These are phyloP conservation scores for Pleurotus tuber-regium DNA, from an alignment of 768 basidiomycete genomes.

Conservation along the genomic window DNA sequence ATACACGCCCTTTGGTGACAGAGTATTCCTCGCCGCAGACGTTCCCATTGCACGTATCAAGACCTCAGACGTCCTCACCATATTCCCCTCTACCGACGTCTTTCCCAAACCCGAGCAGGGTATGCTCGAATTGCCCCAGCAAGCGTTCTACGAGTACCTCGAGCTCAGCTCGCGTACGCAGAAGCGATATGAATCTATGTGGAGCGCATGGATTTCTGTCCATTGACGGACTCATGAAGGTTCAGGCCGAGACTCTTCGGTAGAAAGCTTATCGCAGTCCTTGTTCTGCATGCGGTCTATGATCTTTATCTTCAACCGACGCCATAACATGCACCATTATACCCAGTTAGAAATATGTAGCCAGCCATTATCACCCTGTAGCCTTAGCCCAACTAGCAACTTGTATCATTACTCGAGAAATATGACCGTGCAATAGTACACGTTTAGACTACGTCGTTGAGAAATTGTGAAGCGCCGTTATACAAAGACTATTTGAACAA, in stretches of 20 bases:
- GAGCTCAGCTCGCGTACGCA: conserved; percentile 51
- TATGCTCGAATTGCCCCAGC: conserved; percentile 63
- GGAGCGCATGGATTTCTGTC: conserved; percentile 42
- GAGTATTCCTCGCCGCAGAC: conserved; percentile 60
- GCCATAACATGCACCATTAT: neutral
- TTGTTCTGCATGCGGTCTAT: no score
- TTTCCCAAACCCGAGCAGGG: conserved; percentile 33
- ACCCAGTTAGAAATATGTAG: neutral
- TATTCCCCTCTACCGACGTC: conserved; percentile 47
- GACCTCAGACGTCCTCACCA: conserved; percentile 53
- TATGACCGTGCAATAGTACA: no score
- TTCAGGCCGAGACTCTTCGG: no score
- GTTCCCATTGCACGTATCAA: conserved; percentile 64
- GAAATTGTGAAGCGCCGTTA: no score
- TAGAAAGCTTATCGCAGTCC: no score
- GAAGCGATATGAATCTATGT: conserved; percentile 57
- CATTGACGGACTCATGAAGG: conserved; percentile 3
- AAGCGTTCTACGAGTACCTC: conserved; percentile 57
- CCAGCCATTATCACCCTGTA: neutral
- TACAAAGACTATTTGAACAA: no score
- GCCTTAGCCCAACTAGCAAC: neutral
- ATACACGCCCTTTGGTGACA: conserved; percentile 61
- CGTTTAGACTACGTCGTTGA: no score
- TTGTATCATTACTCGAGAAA: conserved; percentile 7
- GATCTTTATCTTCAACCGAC: neutral